Conservation (phyloP, 352 stramenopile genomes). For the Globisporangium alternatum region DNA sequence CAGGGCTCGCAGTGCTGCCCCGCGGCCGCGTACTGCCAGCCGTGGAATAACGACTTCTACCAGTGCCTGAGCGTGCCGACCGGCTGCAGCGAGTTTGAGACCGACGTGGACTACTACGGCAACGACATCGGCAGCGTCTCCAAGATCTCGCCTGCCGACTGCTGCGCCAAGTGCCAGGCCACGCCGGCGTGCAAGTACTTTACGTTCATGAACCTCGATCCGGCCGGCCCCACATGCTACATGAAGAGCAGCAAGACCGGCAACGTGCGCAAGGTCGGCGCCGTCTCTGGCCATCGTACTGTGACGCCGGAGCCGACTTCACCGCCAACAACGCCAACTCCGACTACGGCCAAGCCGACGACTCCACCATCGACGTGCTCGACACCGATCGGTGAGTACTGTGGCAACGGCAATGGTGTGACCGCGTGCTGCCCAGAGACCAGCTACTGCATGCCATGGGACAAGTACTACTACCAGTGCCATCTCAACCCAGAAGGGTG, state of each 20-base stretch:
- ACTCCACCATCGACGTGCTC: background rate
- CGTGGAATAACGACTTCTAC: conserved; percentile 51
- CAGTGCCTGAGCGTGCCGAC: conserved; percentile 40
- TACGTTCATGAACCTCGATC: conserved; percentile 44
- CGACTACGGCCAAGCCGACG: background rate
- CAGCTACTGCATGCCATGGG: conserved; percentile 47
- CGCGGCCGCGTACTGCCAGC: conserved; percentile 37
- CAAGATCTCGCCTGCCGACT: conserved; percentile 29
- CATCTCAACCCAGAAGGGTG: conserved; percentile 30
- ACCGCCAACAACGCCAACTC: background rate
- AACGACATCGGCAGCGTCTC: conserved; percentile 34
- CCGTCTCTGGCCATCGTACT: conserved; percentile 25
- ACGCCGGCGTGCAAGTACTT: conserved; percentile 36
- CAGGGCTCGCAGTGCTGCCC: conserved; percentile 36
- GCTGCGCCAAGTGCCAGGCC: conserved; percentile 28
- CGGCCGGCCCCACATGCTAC: conserved; percentile 36
- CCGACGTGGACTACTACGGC: conserved; percentile 47
- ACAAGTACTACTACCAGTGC: conserved; percentile 56
- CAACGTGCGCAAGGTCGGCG: conserved; percentile 22
- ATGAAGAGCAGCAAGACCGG: conserved; percentile 33
- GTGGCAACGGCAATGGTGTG: conserved; percentile 29
- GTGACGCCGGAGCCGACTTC: background rate
- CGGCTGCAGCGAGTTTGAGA: conserved; percentile 36
- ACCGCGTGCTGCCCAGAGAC: conserved; percentile 31
- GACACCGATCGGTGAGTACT: conserved; percentile 27